Evolutionary conservation across 345 rosid genomes (phyloP).

Genomic region (Pistacia atlantica): DNA sequence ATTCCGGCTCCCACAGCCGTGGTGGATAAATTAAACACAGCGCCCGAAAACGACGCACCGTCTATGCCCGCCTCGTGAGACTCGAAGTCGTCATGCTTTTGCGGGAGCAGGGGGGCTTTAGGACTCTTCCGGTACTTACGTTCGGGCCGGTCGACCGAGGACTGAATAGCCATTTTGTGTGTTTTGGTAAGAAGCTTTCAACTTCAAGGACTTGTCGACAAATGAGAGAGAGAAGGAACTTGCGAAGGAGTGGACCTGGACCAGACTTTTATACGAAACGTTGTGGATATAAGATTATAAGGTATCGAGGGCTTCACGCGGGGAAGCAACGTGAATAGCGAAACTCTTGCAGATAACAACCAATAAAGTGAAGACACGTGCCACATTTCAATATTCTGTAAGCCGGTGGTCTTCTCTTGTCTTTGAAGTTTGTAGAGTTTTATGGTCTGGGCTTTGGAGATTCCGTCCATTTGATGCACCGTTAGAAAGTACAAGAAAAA

Average conservation of each 20-base stretch:
- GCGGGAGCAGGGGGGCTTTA: conserved; percentile 45
- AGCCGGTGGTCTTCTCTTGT: too few species aligned
- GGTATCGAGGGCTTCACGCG: conserved; percentile 18
- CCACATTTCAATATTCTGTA: not conserved
- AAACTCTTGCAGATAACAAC: not conserved
- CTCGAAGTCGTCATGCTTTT: conserved; percentile 20
- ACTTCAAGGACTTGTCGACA: not conserved
- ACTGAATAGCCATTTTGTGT: conserved; percentile 30
- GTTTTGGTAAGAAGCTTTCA: not conserved
- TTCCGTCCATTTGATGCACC: not conserved
- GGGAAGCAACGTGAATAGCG: conserved; percentile 19
- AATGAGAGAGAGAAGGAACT: not conserved
- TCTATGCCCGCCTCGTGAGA: conserved; percentile 34
- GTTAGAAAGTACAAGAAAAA: not conserved
- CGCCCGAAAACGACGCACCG: conserved; percentile 62
- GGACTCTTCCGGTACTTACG: conserved; percentile 51
- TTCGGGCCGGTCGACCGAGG: conserved; percentile 38
- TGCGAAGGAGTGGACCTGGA: not conserved
- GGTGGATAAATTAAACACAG: conserved; percentile 70
- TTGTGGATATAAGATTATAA: too few species aligned
- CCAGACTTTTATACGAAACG: not conserved
- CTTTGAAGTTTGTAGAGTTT: not conserved
- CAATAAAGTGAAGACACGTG: conserved; percentile 15
- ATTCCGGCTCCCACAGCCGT: conserved; percentile 69
- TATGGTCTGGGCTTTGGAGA: not conserved